Evolutionary conservation across 305 asterid species (phyloP).

Genomic region (Plantago lanceolata): DNA sequence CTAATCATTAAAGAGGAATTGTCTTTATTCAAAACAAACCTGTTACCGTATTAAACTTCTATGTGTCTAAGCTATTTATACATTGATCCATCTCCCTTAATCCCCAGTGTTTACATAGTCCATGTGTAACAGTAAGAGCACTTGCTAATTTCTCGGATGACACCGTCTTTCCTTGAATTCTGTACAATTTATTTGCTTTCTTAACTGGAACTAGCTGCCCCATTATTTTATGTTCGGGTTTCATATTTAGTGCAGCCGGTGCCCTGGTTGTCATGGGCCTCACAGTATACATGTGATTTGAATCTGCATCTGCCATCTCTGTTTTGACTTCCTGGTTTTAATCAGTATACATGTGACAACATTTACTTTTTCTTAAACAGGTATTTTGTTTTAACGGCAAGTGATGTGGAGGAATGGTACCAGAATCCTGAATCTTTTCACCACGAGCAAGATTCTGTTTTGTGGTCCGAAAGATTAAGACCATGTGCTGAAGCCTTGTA

Average conservation of each 20-base stretch:
- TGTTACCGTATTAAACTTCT: not conserved
- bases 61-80: not conserved
- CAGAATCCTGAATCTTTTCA: slow-evolving; percentile 84
- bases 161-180: not conserved
- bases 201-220: not conserved
- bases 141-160: not conserved
- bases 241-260: slow-evolving; percentile 10
- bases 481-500: slow-evolving; percentile 98
- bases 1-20: not conserved
- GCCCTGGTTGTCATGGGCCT: slow-evolving; percentile 11
- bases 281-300: slow-evolving; percentile 4
- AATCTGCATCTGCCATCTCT: not conserved
- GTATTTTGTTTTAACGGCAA: slow-evolving; percentile 81
- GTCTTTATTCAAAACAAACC: not conserved
- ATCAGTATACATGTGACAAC: slow-evolving; percentile 20
- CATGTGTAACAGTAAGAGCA: too few species aligned
- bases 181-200: too few species aligned
- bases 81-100: not conserved
- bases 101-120: not conserved
- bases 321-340: slow-evolving; percentile 8
- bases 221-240: not conserved
- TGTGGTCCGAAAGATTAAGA: slow-evolving; percentile 93
- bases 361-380: slow-evolving; percentile 44
- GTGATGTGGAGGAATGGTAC: slow-evolving; percentile 91
- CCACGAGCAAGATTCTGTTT: slow-evolving; percentile 89